Evolutionary conservation across 2,329 filamentous ascomycete species (phyloP), one percentile per base, ranked within the genome.

Genomic region (Pochonia chlamydosporia): DNA sequence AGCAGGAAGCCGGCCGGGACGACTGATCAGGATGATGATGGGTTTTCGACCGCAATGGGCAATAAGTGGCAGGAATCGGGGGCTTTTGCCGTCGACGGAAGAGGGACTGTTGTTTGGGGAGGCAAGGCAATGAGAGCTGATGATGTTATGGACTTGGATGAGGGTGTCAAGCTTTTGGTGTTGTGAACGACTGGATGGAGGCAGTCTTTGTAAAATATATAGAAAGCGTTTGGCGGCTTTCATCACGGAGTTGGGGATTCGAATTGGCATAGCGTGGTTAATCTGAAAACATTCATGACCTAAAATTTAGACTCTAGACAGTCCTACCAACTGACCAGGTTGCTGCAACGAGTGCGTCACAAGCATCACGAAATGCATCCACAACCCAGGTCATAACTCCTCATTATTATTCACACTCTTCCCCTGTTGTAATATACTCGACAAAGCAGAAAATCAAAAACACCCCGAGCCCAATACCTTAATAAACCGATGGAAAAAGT

Each of bases 21-120:
- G 48, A 47, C 2, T 25, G 59, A 55, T 1, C 59, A 59, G 5
- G 62, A 59, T 4, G 60, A 54, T 5, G 63, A 65, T 3, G 72
- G 66, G 0, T 65, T 69, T 0, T 64, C 63, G 23, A 75, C 68
- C 31, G 66, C 70, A 5, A 69, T 77, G 67, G 73, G 75, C 2
- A 79, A 76, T 54, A 78, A 78, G 63, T 79, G 76, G 75, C 76
- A 78, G 59, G 71, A 76, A 56, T 68, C 72, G 2, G 74, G 75
- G 0, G 68, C 73, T 2, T 79, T 76, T 59, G 72, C 74, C 4
- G 62, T 78, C 3, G 72, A 79, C 49, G 70, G 70, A 1, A 64
- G 68, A 13, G 74, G 73, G 8, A 71, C 67, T 7, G 69, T 79
- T 2, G 64, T 76, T 8, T 79, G 71, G 72, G 74, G 71, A 3